Conservation (phyloP, 176 grass and related monocot species). For the Ensete glaucum region DNA sequence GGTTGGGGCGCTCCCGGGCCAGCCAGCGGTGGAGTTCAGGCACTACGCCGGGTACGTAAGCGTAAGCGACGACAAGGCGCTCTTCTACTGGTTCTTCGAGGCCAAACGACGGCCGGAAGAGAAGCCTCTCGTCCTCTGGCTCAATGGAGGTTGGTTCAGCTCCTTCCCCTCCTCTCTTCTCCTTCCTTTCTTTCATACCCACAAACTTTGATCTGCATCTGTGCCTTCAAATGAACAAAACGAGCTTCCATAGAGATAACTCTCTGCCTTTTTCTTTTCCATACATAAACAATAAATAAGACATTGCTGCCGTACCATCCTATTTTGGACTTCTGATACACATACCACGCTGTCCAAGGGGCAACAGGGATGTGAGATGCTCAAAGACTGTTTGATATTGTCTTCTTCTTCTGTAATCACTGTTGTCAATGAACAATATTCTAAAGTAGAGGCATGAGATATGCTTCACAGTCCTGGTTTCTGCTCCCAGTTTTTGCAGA, state of each 20-base stretch:
- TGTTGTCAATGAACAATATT: neutral
- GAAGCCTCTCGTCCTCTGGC: conserved; percentile 97
- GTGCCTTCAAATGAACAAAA: too few relatives aligned
- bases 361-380: neutral
- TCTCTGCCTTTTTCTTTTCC: too few relatives aligned
- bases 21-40: conserved; percentile 52
- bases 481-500: neutral
- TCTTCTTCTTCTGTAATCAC: neutral
- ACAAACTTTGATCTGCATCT: neutral
- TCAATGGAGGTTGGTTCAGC: conserved; percentile 65
- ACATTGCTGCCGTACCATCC: neutral
- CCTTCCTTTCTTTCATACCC: neutral
- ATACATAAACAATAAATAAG: neutral
- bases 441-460: neutral
- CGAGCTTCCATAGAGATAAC: too few relatives aligned
- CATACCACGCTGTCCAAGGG: neutral
- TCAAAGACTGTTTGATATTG: neutral
- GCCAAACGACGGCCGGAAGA: conserved; percentile 44
- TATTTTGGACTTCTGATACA: neutral
- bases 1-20: conserved; percentile 58
- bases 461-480: neutral
- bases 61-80: conserved; percentile 43
- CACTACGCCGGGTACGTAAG: conserved; percentile 77
- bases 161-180: neutral
- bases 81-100: conserved; percentile 99